Evolutionary conservation across 1,139 yeast genomes (phyloP), one percentile per base, ranked within the genome.

Genomic region (Suhomyces ambrosiae): DNA sequence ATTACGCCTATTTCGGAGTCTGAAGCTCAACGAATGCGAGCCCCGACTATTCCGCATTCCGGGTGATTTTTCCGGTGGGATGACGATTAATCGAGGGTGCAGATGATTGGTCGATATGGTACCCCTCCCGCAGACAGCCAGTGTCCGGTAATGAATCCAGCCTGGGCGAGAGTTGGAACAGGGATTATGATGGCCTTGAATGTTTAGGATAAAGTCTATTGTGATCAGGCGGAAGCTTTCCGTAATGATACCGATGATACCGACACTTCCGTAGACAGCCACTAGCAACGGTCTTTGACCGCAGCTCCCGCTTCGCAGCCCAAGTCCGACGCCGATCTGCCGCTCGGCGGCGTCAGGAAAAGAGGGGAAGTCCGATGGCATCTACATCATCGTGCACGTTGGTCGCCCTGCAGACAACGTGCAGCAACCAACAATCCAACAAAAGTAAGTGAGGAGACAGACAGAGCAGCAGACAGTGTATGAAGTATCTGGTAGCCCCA

Each of bases 361-460:
- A 27, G 38, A 33, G 41, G 35, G 38, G 41, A 27, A 38, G 23
- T 22, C 35, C 35, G 41, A 38, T 27, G 7, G 31, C 29, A 25
- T 24, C 28, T 25, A 30, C 36, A 36, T 32, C 40, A 28, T 32
- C 28, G 32, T 34, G 28, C 38, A 27, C 36, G 36, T 15, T 23
- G 27, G 26, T 28, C 16, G 11, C 25, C 34, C 38, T 36, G 40
- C 37, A 29, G 24, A 24, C 6, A 13, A 12, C 24, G 17, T 27
- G 33, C 38, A 30, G 30, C 37, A 30, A 33, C 26, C 27, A 30
- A 33, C 21, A 26, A 28, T 33, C 32, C 41, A 37, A 37, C 41
- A 37, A 33, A 30, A 27, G n/a, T 15, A 18, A 33, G 37, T 33
- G 41, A 37, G 41, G 41, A 33, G 41, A 33, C n/a, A n/a, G n/a